Evolutionary conservation across 2,329 filamentous ascomycete species (phyloP), one percentile per base, ranked within the genome.

Genomic region (Penicillium italicum): DNA sequence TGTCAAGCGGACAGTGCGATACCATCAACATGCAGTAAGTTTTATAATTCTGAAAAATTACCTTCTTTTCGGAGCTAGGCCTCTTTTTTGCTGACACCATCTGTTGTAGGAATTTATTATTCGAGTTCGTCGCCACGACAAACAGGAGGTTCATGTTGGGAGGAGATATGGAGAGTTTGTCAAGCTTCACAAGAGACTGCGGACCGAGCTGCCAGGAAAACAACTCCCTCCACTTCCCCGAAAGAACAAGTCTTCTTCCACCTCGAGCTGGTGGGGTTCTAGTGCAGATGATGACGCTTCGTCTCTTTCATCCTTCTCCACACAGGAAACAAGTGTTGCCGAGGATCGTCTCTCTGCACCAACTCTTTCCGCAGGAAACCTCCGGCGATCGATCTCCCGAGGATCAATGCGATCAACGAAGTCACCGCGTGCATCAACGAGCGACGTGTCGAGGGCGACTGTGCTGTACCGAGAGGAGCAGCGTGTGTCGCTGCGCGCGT

Each of bases 91-190:
- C 53, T 62, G 46, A 62, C 36, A 18, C 16, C 3, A 12, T 20
- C 5, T 22, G 3, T n/a, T 3, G 4, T 58, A 91, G 88, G 90
- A 97, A 78, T 99, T 97, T 66, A 76, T 99, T 44, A 80, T 99
- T 56, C 85, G 93, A 11, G 88, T 97, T 30, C 93, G 93, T 76
- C 84, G 85, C 63, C 85, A 86, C 61, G 88, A 86, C 24, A 84
- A 90, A 62, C 76, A 86, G 16, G 91, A 95, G 66, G 79, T 87
- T 62, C 94, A 90, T 68, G 82, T 97, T 50, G 91, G 87, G 16
- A 85, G 91, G 57, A 83, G 93, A 63, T 99, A 96, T 71, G 90
- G 92, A 31, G 91, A 96, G 64, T 99, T 99, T 70, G 82, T 79
- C 26, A 85, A 84, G 61, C 80, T 99, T 57, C 87, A 95, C 72